Conservation (phyloP, 495 filamentous ascomycete genomes). For the Zalerion maritima region DNA sequence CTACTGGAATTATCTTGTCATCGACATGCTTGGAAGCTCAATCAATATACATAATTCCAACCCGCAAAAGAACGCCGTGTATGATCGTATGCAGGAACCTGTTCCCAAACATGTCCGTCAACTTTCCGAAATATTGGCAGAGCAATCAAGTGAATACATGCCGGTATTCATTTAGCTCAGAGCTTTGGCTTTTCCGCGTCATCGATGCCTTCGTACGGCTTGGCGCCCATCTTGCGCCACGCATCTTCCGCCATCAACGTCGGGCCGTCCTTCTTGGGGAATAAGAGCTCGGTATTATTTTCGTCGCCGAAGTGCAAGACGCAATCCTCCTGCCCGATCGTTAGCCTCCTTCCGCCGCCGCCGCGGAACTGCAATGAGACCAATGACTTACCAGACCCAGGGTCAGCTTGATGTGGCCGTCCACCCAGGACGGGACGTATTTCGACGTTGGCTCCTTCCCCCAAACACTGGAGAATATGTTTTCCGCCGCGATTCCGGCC, state of each 20-base stretch:
- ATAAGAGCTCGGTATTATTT: slow-evolving; percentile 11
- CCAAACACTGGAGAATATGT: slow-evolving; percentile 8
- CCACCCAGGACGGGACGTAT: slow-evolving; percentile 10
- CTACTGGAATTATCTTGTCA: too few species aligned
- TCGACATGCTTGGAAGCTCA: too few species aligned
- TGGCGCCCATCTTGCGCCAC: slow-evolving; percentile 8
- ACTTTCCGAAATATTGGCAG: too few species aligned
- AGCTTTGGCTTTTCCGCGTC: too few species aligned
- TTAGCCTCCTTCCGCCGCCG: slow-evolving; percentile 1
- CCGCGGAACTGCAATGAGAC: not conserved
- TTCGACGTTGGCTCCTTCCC: slow-evolving; percentile 8
- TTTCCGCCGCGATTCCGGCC: slow-evolving; percentile 15
- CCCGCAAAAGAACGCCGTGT: too few species aligned
- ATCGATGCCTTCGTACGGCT: slow-evolving; percentile 11
- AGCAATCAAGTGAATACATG: too few species aligned
- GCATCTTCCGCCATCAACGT: slow-evolving; percentile 13
- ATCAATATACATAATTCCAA: too few species aligned
- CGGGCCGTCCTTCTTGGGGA: slow-evolving; percentile 9
- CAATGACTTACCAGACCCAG: slow-evolving; percentile 12
- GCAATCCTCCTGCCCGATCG: slow-evolving; percentile 8
- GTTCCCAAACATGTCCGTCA: too few species aligned
- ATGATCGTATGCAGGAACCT: too few species aligned
- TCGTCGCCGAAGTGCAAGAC: slow-evolving; percentile 17
- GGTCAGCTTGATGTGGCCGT: slow-evolving; percentile 16
- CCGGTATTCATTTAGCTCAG: too few species aligned